phyloP scores from a whole-genome alignment of 805 yeast genomes.

The Lachancea nothofagi region DNA sequence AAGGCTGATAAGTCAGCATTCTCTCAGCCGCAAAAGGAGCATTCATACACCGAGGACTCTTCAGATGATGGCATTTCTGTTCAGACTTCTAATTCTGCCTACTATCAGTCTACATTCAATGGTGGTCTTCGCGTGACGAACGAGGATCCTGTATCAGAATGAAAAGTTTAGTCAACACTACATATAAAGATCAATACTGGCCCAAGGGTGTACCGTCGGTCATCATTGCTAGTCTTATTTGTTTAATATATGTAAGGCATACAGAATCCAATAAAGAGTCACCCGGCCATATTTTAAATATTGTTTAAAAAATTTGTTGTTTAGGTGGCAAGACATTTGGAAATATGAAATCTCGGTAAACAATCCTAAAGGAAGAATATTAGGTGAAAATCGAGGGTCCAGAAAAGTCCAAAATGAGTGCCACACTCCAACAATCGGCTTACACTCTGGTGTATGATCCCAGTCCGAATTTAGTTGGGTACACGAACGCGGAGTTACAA shows the following conservation, averaged over 20 bases:
- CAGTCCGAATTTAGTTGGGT: conserved; percentile 52
- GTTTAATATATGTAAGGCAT: too few species aligned
- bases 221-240: too few species aligned
- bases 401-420: conserved; percentile 1
- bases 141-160: conserved; percentile 29
- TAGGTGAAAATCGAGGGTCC: neutral
- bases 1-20: conserved; percentile 3
- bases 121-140: conserved; percentile 27
- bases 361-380: neutral
- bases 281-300: neutral
- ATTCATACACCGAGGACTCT: neutral
- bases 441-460: conserved; percentile 81
- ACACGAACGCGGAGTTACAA: conserved; percentile 66
- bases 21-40: neutral
- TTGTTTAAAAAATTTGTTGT: neutral
- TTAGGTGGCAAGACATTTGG: conserved; percentile 3
- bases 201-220: too few species aligned
- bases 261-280: too few species aligned
- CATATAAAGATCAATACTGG: too few species aligned
- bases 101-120: conserved; percentile 14
- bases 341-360: neutral
- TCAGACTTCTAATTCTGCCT: conserved; percentile 7
- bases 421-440: conserved; percentile 37
- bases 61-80: conserved; percentile 7
- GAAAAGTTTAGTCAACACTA: neutral